phyloP scores from a whole-genome alignment of 2,329 filamentous ascomycete species.

The Penicillium sp. region DNA sequence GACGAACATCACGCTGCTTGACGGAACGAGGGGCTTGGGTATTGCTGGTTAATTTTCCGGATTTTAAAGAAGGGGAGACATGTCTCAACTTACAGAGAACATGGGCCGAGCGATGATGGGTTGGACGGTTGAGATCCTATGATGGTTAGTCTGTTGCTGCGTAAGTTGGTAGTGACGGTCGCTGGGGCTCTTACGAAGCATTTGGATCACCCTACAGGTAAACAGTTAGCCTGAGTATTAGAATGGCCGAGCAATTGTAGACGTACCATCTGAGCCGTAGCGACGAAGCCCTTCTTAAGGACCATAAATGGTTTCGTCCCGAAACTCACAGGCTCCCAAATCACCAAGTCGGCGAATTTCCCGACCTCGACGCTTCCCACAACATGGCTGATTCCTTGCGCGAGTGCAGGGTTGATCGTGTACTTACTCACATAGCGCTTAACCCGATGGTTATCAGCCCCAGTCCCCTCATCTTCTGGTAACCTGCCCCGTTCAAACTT shows the following conservation, averaged over 20 bases:
- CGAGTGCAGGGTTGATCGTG: conserved; percentile 89
- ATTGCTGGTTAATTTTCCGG: not conserved
- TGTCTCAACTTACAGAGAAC: conserved; percentile 64
- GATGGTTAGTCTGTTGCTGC: too few relatives aligned
- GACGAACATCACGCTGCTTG: conserved; percentile 82
- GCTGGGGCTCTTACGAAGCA: conserved; percentile 54
- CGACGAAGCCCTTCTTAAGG: conserved; percentile 86
- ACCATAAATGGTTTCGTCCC: conserved; percentile 82
- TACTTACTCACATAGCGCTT: conserved; percentile 96
- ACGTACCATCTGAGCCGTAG: conserved; percentile 79
- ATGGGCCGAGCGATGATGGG: conserved; percentile 83
- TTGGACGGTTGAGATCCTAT: conserved; percentile 78
- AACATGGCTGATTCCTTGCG: conserved; percentile 86
- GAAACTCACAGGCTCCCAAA: conserved; percentile 86
- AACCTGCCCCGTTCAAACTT: conserved; percentile 80
- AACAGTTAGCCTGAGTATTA: not conserved
- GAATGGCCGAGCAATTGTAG: not conserved
- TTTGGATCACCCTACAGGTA: conserved; percentile 72
- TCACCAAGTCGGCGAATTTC: conserved; percentile 84
- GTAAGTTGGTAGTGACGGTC: too few relatives aligned
- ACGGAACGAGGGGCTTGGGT: conserved; percentile 64
- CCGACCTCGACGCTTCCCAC: conserved; percentile 87
- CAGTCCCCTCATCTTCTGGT: conserved; percentile 76
- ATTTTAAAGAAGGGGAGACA: too few relatives aligned
- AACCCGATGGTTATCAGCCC: conserved; percentile 87